Percentiles rank a stretch among this genome's conserved stretches.
phyloP scores from a whole-genome alignment of 129 eudicot genomes.

The Saposhnikovia divaricata region DNA sequence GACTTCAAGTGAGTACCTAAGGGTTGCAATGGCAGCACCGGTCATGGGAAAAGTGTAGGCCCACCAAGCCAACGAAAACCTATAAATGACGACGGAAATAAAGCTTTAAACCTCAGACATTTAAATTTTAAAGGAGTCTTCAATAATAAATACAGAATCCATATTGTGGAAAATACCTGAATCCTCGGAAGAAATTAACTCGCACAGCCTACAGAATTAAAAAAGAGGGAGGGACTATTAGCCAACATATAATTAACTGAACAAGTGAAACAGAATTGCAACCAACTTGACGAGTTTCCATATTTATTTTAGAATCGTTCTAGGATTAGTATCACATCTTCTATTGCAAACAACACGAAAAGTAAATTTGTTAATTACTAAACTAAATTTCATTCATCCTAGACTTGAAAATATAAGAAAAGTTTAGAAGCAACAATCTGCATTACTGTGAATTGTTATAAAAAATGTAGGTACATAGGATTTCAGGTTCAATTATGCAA shows the following conservation, averaged over 20 bases:
- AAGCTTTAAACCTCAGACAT: not conserved
- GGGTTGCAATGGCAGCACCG: constrained; percentile 73
- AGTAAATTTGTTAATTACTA: not conserved
- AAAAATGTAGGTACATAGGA: not conserved
- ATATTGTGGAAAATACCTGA: constrained; percentile 28
- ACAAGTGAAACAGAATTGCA: not conserved
- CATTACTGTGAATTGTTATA: not conserved
- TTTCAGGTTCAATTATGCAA: not conserved
- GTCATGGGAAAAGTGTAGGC: constrained; percentile 96
- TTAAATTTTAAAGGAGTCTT: not conserved
- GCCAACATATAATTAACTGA: not conserved
- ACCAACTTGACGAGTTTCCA: not conserved
- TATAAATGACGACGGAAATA: not conserved
- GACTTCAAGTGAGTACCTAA: constrained; percentile 57
- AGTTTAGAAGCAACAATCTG: not conserved
- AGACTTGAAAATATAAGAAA: not conserved
- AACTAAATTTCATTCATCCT: not conserved
- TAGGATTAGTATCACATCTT: not conserved
- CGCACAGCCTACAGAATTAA: constrained; percentile 55
- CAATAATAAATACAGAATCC: not conserved
- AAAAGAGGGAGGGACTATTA: not conserved
- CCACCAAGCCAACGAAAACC: constrained; percentile 92
- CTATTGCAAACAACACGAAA: not conserved
- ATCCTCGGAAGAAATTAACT: constrained; percentile 74
- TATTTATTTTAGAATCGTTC: not conserved